Percentiles rank a stretch among this genome's conserved stretches.
Evolutionary conservation across 2,329 filamentous ascomycete species (phyloP).

Genomic region (Aspergillus vadensis): DNA sequence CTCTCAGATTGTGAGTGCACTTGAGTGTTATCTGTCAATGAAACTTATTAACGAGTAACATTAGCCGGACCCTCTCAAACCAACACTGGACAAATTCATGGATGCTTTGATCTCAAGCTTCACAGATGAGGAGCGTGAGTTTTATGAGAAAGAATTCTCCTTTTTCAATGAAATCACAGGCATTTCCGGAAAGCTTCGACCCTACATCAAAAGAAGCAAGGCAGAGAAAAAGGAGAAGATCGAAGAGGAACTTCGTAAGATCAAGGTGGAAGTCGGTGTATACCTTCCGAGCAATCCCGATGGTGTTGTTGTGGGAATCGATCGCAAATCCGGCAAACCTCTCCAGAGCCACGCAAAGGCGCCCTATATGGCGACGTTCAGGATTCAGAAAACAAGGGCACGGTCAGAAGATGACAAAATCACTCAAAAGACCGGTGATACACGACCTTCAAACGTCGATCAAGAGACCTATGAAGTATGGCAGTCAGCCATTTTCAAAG

Average conservation of each 20-base stretch:
- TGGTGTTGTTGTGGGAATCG: constrained; percentile 94
- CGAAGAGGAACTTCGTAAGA: constrained; percentile 95
- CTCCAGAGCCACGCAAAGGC: constrained; percentile 98
- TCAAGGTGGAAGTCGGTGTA: constrained; percentile 94
- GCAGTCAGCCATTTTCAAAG: constrained; percentile 99
- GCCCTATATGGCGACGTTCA: constrained; percentile 98
- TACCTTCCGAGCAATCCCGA: constrained; percentile 98
- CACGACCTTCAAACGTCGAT: constrained; percentile 31
- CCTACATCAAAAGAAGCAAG: constrained; percentile 87
- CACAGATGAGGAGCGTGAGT: constrained; percentile 72
- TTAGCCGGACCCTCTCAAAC: constrained; percentile 87
- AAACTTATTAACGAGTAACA: constrained; percentile 14
- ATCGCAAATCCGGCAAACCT: constrained; percentile 95
- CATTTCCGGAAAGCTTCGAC: constrained; percentile 93
- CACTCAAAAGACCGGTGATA: constrained; percentile 24
- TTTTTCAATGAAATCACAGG: constrained; percentile 97
- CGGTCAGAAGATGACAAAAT: constrained; percentile 29
- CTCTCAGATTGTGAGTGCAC: constrained; percentile 68
- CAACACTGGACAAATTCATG: constrained; percentile 89
- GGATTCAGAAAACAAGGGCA: constrained; percentile 75
- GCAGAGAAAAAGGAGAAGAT: constrained; percentile 99
- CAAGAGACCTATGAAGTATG: constrained; percentile 81
- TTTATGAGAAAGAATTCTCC: constrained; percentile 93
- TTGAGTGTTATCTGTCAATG: neutral
- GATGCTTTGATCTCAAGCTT: constrained; percentile 80